Percentiles rank a stretch among this genome's conserved stretches.
Conservation (phyloP, 2,329 filamentous ascomycete genomes). For the Bipolaris victoriae region DNA sequence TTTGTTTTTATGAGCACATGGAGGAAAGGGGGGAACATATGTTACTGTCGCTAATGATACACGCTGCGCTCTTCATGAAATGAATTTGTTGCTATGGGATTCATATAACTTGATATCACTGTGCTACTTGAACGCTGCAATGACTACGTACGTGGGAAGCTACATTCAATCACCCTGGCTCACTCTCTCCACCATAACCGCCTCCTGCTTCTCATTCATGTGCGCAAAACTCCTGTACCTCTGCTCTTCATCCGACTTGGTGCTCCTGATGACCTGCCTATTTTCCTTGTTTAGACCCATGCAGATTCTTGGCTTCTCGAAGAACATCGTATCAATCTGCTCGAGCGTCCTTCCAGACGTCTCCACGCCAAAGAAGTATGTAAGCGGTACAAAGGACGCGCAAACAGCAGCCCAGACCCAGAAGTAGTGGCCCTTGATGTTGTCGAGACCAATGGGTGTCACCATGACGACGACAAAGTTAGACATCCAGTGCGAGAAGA, state of each 20-base stretch:
- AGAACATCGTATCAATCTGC: slow-evolving; percentile 42
- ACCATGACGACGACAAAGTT: slow-evolving; percentile 61
- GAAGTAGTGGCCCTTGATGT: slow-evolving; percentile 53
- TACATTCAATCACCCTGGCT: slow-evolving; percentile 6
- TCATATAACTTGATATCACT: neutral
- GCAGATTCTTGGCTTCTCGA: slow-evolving; percentile 36
- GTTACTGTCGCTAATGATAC: neutral
- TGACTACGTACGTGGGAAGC: too few species aligned
- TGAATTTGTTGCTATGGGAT: neutral
- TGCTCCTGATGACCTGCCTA: slow-evolving; percentile 24
- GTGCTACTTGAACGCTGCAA: neutral
- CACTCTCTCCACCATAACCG: slow-evolving; percentile 9
- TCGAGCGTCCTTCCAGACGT: slow-evolving; percentile 35
- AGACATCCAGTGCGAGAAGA: slow-evolving; percentile 57
- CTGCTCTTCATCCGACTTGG: slow-evolving; percentile 30
- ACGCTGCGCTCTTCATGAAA: neutral
- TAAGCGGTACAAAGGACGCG: slow-evolving; percentile 56
- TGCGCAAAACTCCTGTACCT: slow-evolving; percentile 28
- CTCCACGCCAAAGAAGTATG: slow-evolving; percentile 47
- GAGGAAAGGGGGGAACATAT: neutral
- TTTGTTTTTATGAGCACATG: neutral
- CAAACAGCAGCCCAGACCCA: slow-evolving; percentile 61
- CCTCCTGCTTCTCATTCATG: slow-evolving; percentile 15
- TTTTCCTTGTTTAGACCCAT: slow-evolving; percentile 44
- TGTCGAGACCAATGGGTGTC: slow-evolving; percentile 47